phyloP scores from a whole-genome alignment of 495 filamentous ascomycete genomes.

The Chlorociboria aeruginascens region DNA sequence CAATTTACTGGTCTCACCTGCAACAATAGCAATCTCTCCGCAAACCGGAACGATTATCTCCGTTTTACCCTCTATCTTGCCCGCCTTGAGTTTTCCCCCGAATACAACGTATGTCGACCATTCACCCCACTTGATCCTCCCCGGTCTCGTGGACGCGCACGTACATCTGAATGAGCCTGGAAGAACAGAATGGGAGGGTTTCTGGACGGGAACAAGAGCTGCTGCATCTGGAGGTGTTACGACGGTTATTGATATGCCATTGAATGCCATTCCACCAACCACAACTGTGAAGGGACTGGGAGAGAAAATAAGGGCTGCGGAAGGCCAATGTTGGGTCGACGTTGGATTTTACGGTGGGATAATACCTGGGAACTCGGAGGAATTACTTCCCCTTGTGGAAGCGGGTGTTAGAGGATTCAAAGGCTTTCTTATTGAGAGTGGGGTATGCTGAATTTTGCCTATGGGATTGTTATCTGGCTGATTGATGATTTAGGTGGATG shows the following conservation, averaged over 20 bases:
- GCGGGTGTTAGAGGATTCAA: slow-evolving; percentile 92
- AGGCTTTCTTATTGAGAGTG: slow-evolving; percentile 93
- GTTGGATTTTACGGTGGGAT: slow-evolving; percentile 97
- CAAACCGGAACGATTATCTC: slow-evolving; percentile 75
- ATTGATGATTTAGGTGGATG: slow-evolving; percentile 53
- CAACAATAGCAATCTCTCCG: slow-evolving; percentile 69
- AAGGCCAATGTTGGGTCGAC: slow-evolving; percentile 94
- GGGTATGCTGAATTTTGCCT: slow-evolving; percentile 46
- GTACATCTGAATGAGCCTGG: slow-evolving; percentile 98
- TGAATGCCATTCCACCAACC: slow-evolving; percentile 95
- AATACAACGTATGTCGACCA: slow-evolving; percentile 70
- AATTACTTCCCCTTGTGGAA: slow-evolving; percentile 70
- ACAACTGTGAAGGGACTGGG: slow-evolving; percentile 75
- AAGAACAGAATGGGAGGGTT: slow-evolving; percentile 97
- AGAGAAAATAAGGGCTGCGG: slow-evolving; percentile 75
- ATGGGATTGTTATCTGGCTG: neutral
- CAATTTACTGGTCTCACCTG: slow-evolving; percentile 37
- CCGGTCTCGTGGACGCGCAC: slow-evolving; percentile 91
- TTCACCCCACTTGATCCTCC: slow-evolving; percentile 76
- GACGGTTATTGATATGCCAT: slow-evolving; percentile 96
- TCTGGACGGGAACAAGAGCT: slow-evolving; percentile 84
- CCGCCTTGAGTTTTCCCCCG: slow-evolving; percentile 55
- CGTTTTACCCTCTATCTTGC: slow-evolving; percentile 61
- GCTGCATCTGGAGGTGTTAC: slow-evolving; percentile 95
- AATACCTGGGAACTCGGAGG: slow-evolving; percentile 74